phyloP scores from a whole-genome alignment of 371 early-diverging fungal species.

The Mortierella sp. region DNA sequence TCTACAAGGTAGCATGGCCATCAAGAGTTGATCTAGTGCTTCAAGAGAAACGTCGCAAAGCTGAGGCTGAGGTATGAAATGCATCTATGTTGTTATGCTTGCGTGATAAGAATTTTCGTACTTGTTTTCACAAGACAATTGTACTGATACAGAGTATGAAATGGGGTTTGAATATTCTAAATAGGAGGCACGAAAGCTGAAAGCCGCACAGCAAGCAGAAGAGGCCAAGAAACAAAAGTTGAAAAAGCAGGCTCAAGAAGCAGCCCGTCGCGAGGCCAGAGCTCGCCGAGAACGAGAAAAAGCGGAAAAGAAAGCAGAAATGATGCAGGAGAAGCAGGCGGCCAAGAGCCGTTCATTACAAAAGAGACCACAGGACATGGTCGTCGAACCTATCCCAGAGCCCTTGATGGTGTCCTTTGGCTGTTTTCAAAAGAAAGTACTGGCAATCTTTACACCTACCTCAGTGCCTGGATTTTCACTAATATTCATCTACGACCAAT shows the following conservation, averaged over 20 bases:
- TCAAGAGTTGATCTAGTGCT: slow-evolving; percentile 24
- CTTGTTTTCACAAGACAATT: not conserved
- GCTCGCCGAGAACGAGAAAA: slow-evolving; percentile 8
- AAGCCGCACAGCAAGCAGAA: slow-evolving; percentile 10
- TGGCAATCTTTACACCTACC: too few relatives aligned
- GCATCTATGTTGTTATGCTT: not conserved
- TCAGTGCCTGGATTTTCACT: too few relatives aligned
- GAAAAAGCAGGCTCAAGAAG: slow-evolving; percentile 17
- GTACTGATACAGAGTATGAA: too few relatives aligned
- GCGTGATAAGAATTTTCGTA: not conserved
- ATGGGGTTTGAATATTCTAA: too few relatives aligned
- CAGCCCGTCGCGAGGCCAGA: slow-evolving; percentile 16
- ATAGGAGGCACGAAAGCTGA: slow-evolving; percentile 15
- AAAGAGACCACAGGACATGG: not conserved
- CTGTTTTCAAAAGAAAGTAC: too few relatives aligned
- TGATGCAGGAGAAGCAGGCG: not conserved
- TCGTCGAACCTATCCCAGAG: not conserved
- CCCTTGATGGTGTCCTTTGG: too few relatives aligned
- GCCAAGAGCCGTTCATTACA: not conserved
- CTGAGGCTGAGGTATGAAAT: slow-evolving; percentile 20
- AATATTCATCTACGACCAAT: too few relatives aligned
- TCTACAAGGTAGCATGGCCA: slow-evolving; percentile 33
- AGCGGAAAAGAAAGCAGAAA: slow-evolving; percentile 7
- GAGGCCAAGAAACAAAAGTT: slow-evolving; percentile 13
- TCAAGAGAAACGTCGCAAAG: slow-evolving; percentile 3